Conservation (phyloP, 163 green algal species). For the Scenedesmus sp. region DNA sequence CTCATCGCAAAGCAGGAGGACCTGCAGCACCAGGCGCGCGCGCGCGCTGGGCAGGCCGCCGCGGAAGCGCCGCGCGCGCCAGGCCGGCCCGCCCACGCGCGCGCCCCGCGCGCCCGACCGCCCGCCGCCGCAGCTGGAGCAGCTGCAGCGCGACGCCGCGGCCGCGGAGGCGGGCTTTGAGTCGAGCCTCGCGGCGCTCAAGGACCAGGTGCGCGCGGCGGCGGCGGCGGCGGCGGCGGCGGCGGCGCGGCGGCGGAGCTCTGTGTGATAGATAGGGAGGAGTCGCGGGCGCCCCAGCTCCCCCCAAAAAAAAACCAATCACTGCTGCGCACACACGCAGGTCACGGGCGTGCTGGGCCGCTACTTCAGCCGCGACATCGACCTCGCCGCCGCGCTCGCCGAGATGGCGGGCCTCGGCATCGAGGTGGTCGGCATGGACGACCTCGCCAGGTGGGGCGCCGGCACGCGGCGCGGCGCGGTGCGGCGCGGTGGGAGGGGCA, state of each 20-base stretch:
- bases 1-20: slow-evolving; percentile 37
- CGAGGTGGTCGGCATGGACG: slow-evolving; percentile 16
- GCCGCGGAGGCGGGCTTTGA: neutral
- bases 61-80: too few relatives aligned
- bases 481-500: too few relatives aligned
- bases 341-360: slow-evolving; percentile 31
- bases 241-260: too few relatives aligned
- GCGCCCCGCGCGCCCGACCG: too few relatives aligned
- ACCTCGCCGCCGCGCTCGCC: slow-evolving; percentile 12
- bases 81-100: too few relatives aligned
- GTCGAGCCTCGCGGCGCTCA: slow-evolving; percentile 17
- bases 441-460: slow-evolving; percentile 15
- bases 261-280: too few relatives aligned
- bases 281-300: too few relatives aligned
- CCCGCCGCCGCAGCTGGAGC: slow-evolving; percentile 29
- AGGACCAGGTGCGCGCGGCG: too few relatives aligned
- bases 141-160: slow-evolving; percentile 27
- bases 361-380: slow-evolving; percentile 22
- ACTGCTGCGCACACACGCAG: neutral
- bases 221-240: too few relatives aligned
- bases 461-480: too few relatives aligned
- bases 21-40: slow-evolving; percentile 33
- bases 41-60: too few relatives aligned
- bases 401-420: slow-evolving; percentile 38
- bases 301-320: too few relatives aligned